Base-by-base conservation (phyloP, 371 early-diverging fungal genomes). In the Syncephalastrum monosporum region DNA sequence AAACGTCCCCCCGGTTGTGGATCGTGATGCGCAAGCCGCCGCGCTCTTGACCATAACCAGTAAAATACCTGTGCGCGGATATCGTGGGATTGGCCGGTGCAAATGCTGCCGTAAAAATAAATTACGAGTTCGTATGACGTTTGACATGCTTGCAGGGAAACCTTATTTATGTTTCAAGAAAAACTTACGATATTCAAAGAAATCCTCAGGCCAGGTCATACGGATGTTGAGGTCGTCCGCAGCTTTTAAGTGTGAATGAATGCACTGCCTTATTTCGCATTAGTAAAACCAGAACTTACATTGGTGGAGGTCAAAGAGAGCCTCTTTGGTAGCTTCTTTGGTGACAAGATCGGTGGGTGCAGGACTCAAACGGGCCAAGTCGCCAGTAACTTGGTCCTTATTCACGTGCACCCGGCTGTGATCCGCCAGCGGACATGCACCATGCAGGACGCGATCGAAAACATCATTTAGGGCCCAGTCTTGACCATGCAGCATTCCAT, bases 1-100 rank as follows among this genome's bases (percentile, higher is more conserved):
- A 41, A 7, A 69, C 57, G 14, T 58, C 49, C 48, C 84, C 70
- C 42, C 77, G 75, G 63, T 95, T 96, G 29, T 70, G 67, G 7
- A 97, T 66, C 8, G 84, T 81, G 2, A 91, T 74, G 38, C 80
- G 82, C 8, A 97, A 63, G 15, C 93, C 93, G 19, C 96, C 95
- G 41, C 86, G 79, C 63, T 92, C 94, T 57, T 92, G 90, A 10
- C 94, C 96, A 63, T 83, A 81, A 0, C 89, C 95, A 5, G 90
- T 88, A 53, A 91, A 82, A 60, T 87, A 86, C 8, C 94, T 81
- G 53, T 92, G 86, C 0, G 88, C 85, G 42, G 73, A 68, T 27
- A 93, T 57, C n/a, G 78, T 70, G 3, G 91, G 82, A 14, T 72
- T 63, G 21, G 55, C 52, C 14, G 69, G 57, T 19, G 64, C 59